These are phyloP conservation scores for Cardiospermum halicacabum DNA, from an alignment of 345 rosid genomes.

Conservation along the genomic window DNA sequence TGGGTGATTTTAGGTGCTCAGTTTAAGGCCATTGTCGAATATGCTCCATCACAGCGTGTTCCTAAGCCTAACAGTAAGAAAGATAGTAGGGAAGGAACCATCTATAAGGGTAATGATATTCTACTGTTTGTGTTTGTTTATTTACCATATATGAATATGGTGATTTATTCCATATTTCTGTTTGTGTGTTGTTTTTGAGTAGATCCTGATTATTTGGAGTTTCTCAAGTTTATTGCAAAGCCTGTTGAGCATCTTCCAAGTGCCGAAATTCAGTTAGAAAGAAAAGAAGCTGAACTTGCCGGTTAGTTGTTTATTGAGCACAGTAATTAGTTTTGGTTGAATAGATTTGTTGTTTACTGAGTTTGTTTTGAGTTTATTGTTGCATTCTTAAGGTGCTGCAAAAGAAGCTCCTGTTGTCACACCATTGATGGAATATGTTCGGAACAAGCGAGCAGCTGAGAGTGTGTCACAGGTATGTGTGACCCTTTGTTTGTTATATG, in stretches of 20 bases:
- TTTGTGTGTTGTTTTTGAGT: neutral
- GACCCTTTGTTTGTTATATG: neutral
- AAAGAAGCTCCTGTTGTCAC: conserved; percentile 54
- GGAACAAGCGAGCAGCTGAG: conserved; percentile 63
- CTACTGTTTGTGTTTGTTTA: neutral
- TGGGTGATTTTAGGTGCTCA: conserved; percentile 41
- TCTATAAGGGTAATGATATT: conserved; percentile 53
- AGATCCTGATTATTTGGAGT: conserved; percentile 71
- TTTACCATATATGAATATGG: neutral
- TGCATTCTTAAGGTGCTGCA: conserved; percentile 30
- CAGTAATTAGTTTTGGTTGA: neutral
- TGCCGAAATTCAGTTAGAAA: conserved; percentile 62
- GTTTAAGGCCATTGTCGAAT: conserved; percentile 61
- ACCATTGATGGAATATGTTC: conserved; percentile 79
- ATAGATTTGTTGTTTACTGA: neutral
- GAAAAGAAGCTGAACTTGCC: conserved; percentile 59
- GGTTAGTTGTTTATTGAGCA: conserved; percentile 27
- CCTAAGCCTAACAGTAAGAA: conserved; percentile 43
- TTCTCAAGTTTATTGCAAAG: conserved; percentile 56
- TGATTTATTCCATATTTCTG: neutral
- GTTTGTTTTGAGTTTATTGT: neutral
- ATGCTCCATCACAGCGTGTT: conserved; percentile 65
- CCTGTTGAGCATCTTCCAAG: conserved; percentile 64
- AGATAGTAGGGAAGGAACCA: conserved; percentile 68
- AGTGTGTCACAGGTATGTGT: conserved; percentile 47